Base-by-base conservation (phyloP, 1,284 basidiomycete genomes). In the Leccinum subspadiceum region DNA sequence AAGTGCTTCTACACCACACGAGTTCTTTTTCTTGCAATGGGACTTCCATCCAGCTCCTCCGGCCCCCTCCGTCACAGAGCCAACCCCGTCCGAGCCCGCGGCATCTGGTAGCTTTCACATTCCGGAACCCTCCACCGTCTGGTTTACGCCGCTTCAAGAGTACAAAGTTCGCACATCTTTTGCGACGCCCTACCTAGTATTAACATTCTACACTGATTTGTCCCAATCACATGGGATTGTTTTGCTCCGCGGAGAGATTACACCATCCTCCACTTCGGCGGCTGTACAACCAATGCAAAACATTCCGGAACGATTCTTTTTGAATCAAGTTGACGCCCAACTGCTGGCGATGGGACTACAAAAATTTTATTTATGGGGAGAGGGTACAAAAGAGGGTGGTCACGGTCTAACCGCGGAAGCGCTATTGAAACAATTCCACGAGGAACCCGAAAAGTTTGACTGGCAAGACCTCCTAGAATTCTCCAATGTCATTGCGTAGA, bases 91-190 rank as follows among this genome's bases (percentile, higher is more conserved):
- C 66, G 68, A 69, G 59, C 63, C 72, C 60, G 65, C 68, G 54
- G 74, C 73, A 29, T 63, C 72, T 61, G 17, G 60, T 64, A 29
- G 57, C 26, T 48, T 54, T 3, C 60, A 70, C 29, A 83, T 86
- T 68, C 81, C 87, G 10, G 77, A 79, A 60, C 76, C 75, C 8
- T 80, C 89, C 15, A 89, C 94, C 1, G 81, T 96, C 46, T 82
- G 99, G 56, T 97, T 97, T 78, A 96, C 96, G 0, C 92, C 96
- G 4, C 81, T 98, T 54, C 90, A 93, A 66, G 96, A 98, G 77
- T 99, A 94, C 84, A 97, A 98, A 76, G 78, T 87, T 60, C 87
- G 92, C 33, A 84, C 85, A 63, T 84, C 90, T 51, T 98, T 91
- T 76, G 93, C 96, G 3, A 95, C 94, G 39, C 96, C 96, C 0